Evolutionary conservation across 495 filamentous ascomycete species (phyloP), one percentile per base, ranked within the genome.

Genomic region (Ramalina intermedia): DNA sequence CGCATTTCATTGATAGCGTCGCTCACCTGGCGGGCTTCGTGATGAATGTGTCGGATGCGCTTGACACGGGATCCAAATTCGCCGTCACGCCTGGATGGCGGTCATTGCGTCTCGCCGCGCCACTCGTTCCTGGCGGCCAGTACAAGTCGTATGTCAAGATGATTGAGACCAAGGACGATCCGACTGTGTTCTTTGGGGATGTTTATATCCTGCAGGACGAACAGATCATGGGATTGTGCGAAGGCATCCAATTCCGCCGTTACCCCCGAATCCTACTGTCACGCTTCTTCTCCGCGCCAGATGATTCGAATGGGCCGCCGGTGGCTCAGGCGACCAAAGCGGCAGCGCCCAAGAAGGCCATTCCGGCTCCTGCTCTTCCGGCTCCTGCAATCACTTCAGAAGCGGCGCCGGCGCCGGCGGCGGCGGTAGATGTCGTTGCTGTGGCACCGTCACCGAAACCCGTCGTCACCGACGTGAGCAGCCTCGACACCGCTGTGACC

Each of bases 1-100:
- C 70, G 6, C 68, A 64, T 59, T 71, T 63, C 61, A 70, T 77
- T 48, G 74, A 78, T 55, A 65, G 60, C 33, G 40, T 75, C 6
- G 58, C 56, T 18, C 74, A 78, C 51, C 53, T 74, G 26, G 63
- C 69, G 6, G 74, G 74, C 8, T 77, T 78, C 56, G 69, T 74
- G 29, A 66, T 74, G 58, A 78, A 78, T 52, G 69, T 55, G 16
- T 69, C 63, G n/a, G 72, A 74, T 26, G 54, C 63, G 3, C 47
- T 66, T n/a, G 71, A 74, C 48, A 64, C 65, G 1, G 62, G 66
- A 17, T 64, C 67, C 39, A 61, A 65, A 35, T 69, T 74, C 20
- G 76, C 66, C 52, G 54, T 70, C 37, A 54, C 56, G 36, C 67
- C 66, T 50, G 66, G 66, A 27, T 74, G 67, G 71, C 60, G 63